Percentiles rank a stretch among this genome's conserved stretches.
phyloP scores from a whole-genome alignment of 2,329 filamentous ascomycete genomes.

The Cladophialophora carrionii region DNA sequence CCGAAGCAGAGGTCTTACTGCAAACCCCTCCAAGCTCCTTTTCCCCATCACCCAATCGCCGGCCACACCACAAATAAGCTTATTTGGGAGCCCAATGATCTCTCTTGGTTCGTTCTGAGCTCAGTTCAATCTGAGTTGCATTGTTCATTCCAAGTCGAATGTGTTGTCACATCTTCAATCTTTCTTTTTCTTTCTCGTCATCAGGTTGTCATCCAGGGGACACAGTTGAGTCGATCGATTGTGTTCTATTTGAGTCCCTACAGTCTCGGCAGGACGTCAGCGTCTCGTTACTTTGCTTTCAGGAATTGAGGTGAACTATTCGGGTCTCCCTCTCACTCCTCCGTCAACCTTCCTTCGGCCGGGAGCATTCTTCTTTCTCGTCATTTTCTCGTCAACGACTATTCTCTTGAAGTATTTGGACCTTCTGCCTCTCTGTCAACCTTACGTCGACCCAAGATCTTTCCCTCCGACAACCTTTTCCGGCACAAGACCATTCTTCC shows the following conservation, averaged over 20 bases:
- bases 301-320: constrained; percentile 8
- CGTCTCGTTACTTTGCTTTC: constrained; percentile 7
- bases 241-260: constrained; percentile 2
- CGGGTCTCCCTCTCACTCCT: constrained; percentile 11
- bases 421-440: neutral
- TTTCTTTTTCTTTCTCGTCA: constrained; percentile 1
- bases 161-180: neutral
- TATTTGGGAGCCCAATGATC: constrained; percentile 4
- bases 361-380: neutral
- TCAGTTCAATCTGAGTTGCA: constrained; percentile 2
- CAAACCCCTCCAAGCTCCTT: neutral
- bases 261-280: constrained; percentile 12
- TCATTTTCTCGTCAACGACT: neutral
- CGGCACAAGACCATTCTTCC: neutral
- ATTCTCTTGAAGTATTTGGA: neutral
- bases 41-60: constrained; percentile 5
- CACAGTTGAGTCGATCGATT: neutral
- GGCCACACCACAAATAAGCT: neutral
- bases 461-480: neutral
- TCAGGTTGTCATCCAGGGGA: neutral
- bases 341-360: constrained; percentile 11
- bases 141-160: neutral
- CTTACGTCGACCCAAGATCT: too few relatives aligned
- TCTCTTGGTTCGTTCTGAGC: neutral
- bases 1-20: neutral